phyloP scores from a whole-genome alignment of 1,139 yeast species.

The Sugiyamaella grinbergsii region DNA sequence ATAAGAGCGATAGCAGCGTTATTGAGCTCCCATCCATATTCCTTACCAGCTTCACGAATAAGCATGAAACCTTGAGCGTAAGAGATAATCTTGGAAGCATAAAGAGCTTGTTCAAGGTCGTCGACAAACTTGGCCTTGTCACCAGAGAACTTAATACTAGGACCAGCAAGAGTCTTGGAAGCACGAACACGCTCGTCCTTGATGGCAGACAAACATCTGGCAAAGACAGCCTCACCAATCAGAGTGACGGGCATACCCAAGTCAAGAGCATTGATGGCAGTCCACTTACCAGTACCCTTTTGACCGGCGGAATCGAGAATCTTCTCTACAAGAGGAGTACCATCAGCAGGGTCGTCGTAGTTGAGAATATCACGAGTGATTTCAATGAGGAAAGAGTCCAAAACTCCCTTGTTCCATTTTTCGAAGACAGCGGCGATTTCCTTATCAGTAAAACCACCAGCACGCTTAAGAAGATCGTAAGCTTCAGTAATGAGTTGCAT shows the following conservation, averaged over 20 bases:
- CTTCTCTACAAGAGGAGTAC: conserved; percentile 92
- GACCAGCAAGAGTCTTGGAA: conserved; percentile 76
- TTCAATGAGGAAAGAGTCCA: conserved; percentile 96
- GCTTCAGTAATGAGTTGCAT: conserved; percentile 99
- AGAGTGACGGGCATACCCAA: conserved; percentile 98
- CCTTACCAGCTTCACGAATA: conserved; percentile 97
- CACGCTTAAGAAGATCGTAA: conserved; percentile 92
- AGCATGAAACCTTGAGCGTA: conserved; percentile 99
- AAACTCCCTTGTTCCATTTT: conserved; percentile 95
- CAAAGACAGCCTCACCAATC: conserved; percentile 97
- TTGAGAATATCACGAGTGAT: conserved; percentile 94
- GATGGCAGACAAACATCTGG: conserved; percentile 93
- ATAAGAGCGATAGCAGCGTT: conserved; percentile 97
- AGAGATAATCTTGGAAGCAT: conserved; percentile 97
- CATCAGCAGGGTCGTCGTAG: conserved; percentile 74
- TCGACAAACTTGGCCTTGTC: conserved; percentile 85
- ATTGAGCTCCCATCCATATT: conserved; percentile 96
- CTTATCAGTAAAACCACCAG: conserved; percentile 84
- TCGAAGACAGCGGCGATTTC: conserved; percentile 93
- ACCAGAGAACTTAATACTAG: conserved; percentile 59
- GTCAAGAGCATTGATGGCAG: conserved; percentile 96
- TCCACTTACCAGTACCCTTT: conserved; percentile 99
- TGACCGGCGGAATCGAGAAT: conserved; percentile 97
- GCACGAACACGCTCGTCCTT: conserved; percentile 91
- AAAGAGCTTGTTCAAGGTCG: conserved; percentile 95